Evolutionary conservation across 805 yeast species (phyloP).

Genomic region (Starmerella kuoi): DNA sequence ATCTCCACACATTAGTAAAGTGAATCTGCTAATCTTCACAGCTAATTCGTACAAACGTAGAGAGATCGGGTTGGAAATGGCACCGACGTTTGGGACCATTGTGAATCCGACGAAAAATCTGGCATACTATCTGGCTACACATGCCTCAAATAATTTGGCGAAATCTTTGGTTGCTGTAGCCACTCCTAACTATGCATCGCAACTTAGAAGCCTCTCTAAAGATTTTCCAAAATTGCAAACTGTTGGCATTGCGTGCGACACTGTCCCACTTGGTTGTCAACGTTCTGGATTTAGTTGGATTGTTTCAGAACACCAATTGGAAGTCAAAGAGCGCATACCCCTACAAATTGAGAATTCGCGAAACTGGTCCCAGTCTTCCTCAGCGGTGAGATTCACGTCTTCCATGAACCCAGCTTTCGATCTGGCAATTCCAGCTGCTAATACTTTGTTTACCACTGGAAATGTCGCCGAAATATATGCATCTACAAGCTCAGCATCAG

Average conservation of each 20-base stretch:
- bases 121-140: constrained; percentile 17
- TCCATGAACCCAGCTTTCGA: constrained; percentile 11
- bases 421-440: constrained; percentile 26
- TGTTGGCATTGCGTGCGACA: constrained; percentile 25
- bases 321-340: constrained; percentile 18
- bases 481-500: background rate
- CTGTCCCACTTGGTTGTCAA: constrained; percentile 27
- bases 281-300: constrained; percentile 26
- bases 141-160: constrained; percentile 18
- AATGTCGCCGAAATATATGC: constrained; percentile 16
- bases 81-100: constrained; percentile 18
- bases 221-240: constrained; percentile 22
- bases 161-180: constrained; percentile 25
- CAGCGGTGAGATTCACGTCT: constrained; percentile 17
- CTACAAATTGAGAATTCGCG: constrained; percentile 4
- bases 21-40: too few species aligned
- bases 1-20: too few species aligned
- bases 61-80: background rate
- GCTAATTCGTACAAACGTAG: too few species aligned
- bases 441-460: constrained; percentile 27
- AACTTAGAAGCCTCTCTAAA: constrained; percentile 18
- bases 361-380: constrained; percentile 16
- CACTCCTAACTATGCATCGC: constrained; percentile 29
- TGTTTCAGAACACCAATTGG: constrained; percentile 15
- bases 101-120: constrained; percentile 21